Conservation (phyloP, 2,329 filamentous ascomycete species). For the Arthrobotrys entomopaga region DNA sequence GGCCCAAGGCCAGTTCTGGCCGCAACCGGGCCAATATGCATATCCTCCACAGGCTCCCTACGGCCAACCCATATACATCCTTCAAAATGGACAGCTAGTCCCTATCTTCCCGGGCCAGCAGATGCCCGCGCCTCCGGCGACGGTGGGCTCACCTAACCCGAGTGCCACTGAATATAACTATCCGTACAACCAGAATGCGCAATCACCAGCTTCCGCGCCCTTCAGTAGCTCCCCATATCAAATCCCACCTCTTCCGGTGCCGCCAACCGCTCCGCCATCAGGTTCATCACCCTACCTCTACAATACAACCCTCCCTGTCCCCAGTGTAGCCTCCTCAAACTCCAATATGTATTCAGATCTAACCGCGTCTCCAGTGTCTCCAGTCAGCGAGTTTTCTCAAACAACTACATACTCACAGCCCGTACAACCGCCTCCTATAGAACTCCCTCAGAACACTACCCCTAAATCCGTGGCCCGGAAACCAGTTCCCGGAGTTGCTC, state of each 20-base stretch:
- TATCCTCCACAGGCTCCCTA: constrained; percentile 39
- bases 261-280: constrained; percentile 38
- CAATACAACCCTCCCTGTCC: background rate
- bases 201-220: constrained; percentile 14
- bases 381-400: constrained; percentile 28
- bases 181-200: constrained; percentile 25
- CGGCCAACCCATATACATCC: constrained; percentile 39
- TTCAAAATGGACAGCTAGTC: constrained; percentile 48
- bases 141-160: constrained; percentile 22
- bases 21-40: constrained; percentile 37
- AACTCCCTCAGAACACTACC: background rate
- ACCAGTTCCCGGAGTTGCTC: constrained; percentile 20
- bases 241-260: constrained; percentile 40
- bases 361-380: constrained; percentile 37
- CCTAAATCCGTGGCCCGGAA: constrained; percentile 34
- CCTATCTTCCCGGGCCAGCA: constrained; percentile 44
- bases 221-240: constrained; percentile 35
- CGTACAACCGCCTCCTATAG: constrained; percentile 10
- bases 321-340: constrained; percentile 10
- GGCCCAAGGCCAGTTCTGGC: constrained; percentile 43
- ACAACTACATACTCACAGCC: constrained; percentile 22
- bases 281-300: constrained; percentile 27
- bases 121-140: constrained; percentile 22
- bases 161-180: constrained; percentile 7
- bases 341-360: constrained; percentile 13